These are phyloP conservation scores for Fistulifera solaris DNA, from an alignment of 108 stramenopile species.

Conservation along the genomic window DNA sequence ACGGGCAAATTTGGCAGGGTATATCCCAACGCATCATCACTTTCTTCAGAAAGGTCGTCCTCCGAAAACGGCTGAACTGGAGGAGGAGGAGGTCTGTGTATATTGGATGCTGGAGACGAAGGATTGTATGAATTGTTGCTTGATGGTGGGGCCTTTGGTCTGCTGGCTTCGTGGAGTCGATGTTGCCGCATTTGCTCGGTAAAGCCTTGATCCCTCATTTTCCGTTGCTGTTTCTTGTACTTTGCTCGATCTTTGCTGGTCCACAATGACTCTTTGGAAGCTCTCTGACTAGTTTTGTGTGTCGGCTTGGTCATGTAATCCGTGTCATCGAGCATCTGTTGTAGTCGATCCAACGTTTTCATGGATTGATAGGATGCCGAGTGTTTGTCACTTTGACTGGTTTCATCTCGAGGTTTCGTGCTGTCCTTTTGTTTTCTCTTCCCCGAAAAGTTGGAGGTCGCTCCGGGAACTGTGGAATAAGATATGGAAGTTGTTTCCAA, in stretches of 20 bases:
- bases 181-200: too few relatives aligned
- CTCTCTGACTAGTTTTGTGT: not conserved
- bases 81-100: not conserved
- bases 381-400: too few relatives aligned
- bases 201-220: constrained; percentile 11
- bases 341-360: constrained; percentile 62
- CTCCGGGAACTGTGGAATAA: too few relatives aligned
- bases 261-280: constrained; percentile 28
- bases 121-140: too few relatives aligned
- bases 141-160: constrained; percentile 1
- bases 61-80: constrained; percentile 11
- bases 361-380: constrained; percentile 22
- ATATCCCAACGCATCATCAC: constrained; percentile 58
- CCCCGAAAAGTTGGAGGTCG: too few relatives aligned
- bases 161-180: too few relatives aligned
- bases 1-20: constrained; percentile 78
- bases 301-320: constrained; percentile 49
- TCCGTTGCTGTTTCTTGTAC: constrained; percentile 41
- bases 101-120: too few relatives aligned
- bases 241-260: constrained; percentile 77
- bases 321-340: constrained; percentile 78
- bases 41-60: constrained; percentile 53
- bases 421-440: too few relatives aligned
- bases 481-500: too few relatives aligned
- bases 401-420: too few relatives aligned